Conservation (phyloP, 139 green algal species). For the Nannochloris sp. region DNA sequence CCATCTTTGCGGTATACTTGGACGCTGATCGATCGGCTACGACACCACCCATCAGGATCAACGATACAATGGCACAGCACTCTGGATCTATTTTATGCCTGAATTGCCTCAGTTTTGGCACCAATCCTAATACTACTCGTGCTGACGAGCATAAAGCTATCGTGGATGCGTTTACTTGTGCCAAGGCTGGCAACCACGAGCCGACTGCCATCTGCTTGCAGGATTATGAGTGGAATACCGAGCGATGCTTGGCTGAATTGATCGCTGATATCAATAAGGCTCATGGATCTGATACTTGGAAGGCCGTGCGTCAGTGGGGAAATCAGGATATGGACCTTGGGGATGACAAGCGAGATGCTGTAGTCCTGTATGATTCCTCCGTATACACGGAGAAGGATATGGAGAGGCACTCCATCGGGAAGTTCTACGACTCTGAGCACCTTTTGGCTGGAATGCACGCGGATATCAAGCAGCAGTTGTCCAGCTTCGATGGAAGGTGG, state of each 20-base stretch:
- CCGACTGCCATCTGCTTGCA: constrained; percentile 6
- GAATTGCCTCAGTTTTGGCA: constrained; percentile 11
- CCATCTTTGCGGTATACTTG: too few relatives aligned
- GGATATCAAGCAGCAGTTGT: constrained; percentile 11
- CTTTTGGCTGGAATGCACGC: constrained; percentile 13
- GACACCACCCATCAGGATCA: too few relatives aligned
- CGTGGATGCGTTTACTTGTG: constrained; percentile 7
- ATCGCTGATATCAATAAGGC: not conserved
- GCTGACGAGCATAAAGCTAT: constrained; percentile 10
- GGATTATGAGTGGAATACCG: constrained; percentile 4
- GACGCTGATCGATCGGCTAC: too few relatives aligned
- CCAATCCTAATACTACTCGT: constrained; percentile 4
- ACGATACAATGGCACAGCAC: constrained; percentile 1
- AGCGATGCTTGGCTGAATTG: not conserved
- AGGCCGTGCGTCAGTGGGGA: constrained; percentile 7
- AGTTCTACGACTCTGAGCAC: constrained; percentile 6
- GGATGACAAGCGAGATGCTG: constrained; percentile 6
- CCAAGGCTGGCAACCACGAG: not conserved
- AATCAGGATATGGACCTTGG: not conserved
- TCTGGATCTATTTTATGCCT: constrained; percentile 7
- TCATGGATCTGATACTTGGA: constrained; percentile 2
- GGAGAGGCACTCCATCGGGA: not conserved
- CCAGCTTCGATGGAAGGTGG: constrained; percentile 1
- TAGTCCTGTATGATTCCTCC: constrained; percentile 8
- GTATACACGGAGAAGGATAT: constrained; percentile 7